Evolutionary conservation across 352 stramenopile genomes (phyloP).

Genomic region (Globisporangium paroecandrum): DNA sequence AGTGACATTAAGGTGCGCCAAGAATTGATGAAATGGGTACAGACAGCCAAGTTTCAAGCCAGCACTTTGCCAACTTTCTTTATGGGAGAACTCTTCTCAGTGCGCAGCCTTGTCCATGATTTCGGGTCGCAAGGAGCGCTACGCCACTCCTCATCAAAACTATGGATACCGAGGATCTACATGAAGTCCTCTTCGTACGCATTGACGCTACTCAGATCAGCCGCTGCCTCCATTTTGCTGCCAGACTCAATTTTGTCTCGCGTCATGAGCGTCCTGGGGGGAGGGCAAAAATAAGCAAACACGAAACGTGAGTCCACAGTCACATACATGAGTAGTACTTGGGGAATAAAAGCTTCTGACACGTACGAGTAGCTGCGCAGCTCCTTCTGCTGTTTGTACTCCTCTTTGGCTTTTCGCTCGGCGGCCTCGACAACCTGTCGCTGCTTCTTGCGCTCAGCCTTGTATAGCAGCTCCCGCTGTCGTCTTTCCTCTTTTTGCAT

Average conservation of each 20-base stretch:
- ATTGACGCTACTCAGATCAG: slow-evolving; percentile 28
- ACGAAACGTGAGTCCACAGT: neutral
- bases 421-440: slow-evolving; percentile 47
- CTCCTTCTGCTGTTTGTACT: slow-evolving; percentile 73
- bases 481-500: slow-evolving; percentile 47
- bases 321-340: neutral
- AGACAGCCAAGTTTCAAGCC: neutral
- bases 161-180: slow-evolving; percentile 19
- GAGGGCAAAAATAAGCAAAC: neutral
- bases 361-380: slow-evolving; percentile 73
- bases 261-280: slow-evolving; percentile 46
- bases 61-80: neutral
- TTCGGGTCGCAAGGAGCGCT: neutral
- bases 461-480: slow-evolving; percentile 69
- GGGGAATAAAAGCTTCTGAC: neutral
- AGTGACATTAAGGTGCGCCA: neutral
- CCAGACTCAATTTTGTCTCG: slow-evolving; percentile 61
- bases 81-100: neutral
- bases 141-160: neutral
- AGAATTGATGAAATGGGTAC: neutral
- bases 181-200: slow-evolving; percentile 83
- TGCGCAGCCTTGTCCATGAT: too few species aligned
- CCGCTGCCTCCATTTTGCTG: slow-evolving; percentile 22
- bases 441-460: slow-evolving; percentile 67
- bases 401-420: slow-evolving; percentile 48